Conservation (phyloP, 2,329 filamentous ascomycete genomes). For the Aspergillus cejpii region DNA sequence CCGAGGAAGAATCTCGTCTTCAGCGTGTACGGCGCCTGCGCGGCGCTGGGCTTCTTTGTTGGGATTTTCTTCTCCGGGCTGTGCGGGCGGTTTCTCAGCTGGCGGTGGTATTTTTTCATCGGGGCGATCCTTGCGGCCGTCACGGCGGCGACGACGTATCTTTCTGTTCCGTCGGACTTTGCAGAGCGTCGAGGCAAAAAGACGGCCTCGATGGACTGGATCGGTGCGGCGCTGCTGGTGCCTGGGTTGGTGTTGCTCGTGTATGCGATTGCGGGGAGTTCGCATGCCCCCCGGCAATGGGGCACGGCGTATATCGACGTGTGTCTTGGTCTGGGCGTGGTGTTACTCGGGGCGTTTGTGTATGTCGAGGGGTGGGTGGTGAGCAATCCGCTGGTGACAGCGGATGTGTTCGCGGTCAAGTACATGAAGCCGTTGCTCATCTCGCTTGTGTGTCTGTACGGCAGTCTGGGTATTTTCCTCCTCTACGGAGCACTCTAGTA, state of each 20-base stretch:
- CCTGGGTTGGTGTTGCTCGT: constrained; percentile 63
- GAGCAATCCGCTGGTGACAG: constrained; percentile 60
- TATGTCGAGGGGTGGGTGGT: constrained; percentile 70
- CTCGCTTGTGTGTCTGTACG: constrained; percentile 61
- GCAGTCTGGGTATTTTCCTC: constrained; percentile 60
- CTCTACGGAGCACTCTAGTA: constrained; percentile 65
- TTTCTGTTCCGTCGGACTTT: constrained; percentile 44
- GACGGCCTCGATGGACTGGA: constrained; percentile 60
- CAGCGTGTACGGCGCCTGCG: constrained; percentile 52
- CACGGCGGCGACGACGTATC: constrained; percentile 41
- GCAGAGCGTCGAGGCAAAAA: constrained; percentile 31
- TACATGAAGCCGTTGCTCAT: constrained; percentile 60
- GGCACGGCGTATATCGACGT: constrained; percentile 64
- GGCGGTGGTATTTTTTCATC: constrained; percentile 65
- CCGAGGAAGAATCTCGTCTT: constrained; percentile 62
- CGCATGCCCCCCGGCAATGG: constrained; percentile 64
- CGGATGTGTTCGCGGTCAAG: constrained; percentile 61
- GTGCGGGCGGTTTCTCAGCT: constrained; percentile 48
- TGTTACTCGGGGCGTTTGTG: constrained; percentile 54
- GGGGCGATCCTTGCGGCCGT: constrained; percentile 49
- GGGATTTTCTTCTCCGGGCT: constrained; percentile 62
- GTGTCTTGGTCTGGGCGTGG: constrained; percentile 56
- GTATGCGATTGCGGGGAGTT: constrained; percentile 67
- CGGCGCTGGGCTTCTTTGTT: constrained; percentile 45
- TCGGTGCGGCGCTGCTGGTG: constrained; percentile 55